phyloP scores from a whole-genome alignment of 2,329 filamentous ascomycete species.

The Diaporthe vexans region DNA sequence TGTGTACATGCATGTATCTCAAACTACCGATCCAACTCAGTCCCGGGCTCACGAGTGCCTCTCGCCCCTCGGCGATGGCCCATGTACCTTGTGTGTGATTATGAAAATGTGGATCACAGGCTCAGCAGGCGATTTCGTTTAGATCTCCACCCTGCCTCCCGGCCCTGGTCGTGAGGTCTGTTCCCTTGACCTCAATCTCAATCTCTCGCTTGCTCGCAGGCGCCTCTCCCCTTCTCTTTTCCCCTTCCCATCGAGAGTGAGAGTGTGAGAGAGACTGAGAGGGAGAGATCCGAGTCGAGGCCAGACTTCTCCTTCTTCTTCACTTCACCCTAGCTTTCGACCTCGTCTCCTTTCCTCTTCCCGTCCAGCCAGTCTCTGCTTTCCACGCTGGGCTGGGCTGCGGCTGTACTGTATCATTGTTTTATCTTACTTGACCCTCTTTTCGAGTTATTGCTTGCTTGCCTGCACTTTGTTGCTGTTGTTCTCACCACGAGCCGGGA shows the following conservation, averaged over 20 bases:
- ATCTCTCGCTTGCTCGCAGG: conserved; percentile 31
- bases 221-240: conserved; percentile 1
- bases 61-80: background rate
- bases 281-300: conserved; percentile 24
- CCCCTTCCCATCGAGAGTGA: background rate
- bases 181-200: conserved; percentile 33
- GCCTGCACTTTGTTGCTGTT: conserved; percentile 21
- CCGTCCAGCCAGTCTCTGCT: conserved; percentile 18
- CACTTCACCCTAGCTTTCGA: conserved; percentile 17
- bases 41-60: background rate
- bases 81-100: conserved; percentile 8
- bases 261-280: background rate
- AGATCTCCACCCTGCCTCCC: conserved; percentile 32
- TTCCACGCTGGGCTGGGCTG: conserved; percentile 31
- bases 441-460: conserved; percentile 15
- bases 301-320: conserved; percentile 15
- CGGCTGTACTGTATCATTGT: conserved; percentile 35
- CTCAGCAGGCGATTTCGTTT: conserved; percentile 34
- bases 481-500: conserved; percentile 28
- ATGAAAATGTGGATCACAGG: conserved; percentile 30
- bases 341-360: background rate
- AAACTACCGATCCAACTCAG: background rate
- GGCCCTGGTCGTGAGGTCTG: conserved; percentile 33
- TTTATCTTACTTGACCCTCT: conserved; percentile 29
- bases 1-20: too few species aligned